These are phyloP conservation scores for Daldinia bambusicola DNA, from an alignment of 495 filamentous ascomycete species.

Conservation along the genomic window DNA sequence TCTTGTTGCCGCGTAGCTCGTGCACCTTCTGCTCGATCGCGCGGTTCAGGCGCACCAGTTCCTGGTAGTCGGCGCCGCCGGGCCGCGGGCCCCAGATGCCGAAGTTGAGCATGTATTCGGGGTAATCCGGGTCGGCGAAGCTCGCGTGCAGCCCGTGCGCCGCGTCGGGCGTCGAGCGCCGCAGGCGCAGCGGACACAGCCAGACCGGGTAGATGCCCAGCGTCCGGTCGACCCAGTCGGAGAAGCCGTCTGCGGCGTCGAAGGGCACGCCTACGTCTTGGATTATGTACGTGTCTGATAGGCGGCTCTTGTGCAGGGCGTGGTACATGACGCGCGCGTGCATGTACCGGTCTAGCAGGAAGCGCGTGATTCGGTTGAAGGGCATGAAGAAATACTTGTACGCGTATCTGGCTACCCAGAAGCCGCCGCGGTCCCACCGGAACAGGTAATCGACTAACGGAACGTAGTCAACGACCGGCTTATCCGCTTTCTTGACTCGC, in stretches of 20 bases:
- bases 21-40: constrained; percentile 68
- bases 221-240: constrained; percentile 50
- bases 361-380: constrained; percentile 64
- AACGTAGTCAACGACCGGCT: constrained; percentile 47
- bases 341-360: constrained; percentile 62
- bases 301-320: constrained; percentile 61
- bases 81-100: constrained; percentile 60
- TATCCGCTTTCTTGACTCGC: constrained; percentile 17
- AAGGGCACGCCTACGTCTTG: constrained; percentile 66
- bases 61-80: constrained; percentile 30
- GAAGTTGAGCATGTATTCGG: constrained; percentile 56
- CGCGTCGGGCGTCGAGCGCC: constrained; percentile 49
- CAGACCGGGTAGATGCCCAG: constrained; percentile 64
- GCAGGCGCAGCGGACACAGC: constrained; percentile 63
- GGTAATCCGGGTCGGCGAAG: constrained; percentile 45
- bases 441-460: constrained; percentile 68
- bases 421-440: constrained; percentile 69
- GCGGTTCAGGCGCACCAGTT: constrained; percentile 62
- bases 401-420: constrained; percentile 66
- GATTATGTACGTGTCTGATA: constrained; percentile 59
- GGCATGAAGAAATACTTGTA: constrained; percentile 63
- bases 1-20: constrained; percentile 67
- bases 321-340: constrained; percentile 69
- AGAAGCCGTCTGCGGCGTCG: constrained; percentile 53
- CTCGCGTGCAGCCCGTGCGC: constrained; percentile 52